These are phyloP conservation scores for Ormosia semicastrata DNA, from an alignment of 306 rosid species.

Conservation along the genomic window DNA sequence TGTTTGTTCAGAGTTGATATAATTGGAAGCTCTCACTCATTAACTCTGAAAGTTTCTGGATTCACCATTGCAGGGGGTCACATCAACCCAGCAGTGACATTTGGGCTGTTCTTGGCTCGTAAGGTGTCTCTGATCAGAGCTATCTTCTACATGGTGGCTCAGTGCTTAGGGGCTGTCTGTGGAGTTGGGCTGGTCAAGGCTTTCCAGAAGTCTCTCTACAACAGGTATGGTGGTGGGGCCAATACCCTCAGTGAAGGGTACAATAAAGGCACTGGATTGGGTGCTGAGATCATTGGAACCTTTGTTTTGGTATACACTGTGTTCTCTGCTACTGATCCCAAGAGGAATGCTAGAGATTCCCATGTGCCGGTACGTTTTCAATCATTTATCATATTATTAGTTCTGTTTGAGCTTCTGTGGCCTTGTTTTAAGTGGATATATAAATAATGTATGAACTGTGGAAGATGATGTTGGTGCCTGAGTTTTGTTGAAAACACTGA, in stretches of 20 bases:
- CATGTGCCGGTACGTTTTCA: slow-evolving; percentile 72
- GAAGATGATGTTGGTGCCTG: neutral
- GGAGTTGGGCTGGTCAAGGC: slow-evolving; percentile 92
- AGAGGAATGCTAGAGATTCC: slow-evolving; percentile 88
- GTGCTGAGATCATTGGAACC: slow-evolving; percentile 88
- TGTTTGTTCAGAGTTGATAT: neutral
- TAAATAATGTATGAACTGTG: neutral
- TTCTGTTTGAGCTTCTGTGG: neutral
- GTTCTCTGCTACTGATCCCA: slow-evolving; percentile 95
- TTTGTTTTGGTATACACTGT: slow-evolving; percentile 89
- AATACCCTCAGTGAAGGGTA: slow-evolving; percentile 53
- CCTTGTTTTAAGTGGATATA: neutral
- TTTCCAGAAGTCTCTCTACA: slow-evolving; percentile 55
- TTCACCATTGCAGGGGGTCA: slow-evolving; percentile 70
- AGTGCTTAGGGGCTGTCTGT: slow-evolving; percentile 83
- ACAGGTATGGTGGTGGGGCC: slow-evolving; percentile 72
- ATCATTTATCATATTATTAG: neutral
- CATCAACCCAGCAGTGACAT: slow-evolving; percentile 95
- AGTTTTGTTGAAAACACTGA: neutral
- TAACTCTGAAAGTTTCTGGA: neutral
- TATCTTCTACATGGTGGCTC: slow-evolving; percentile 82
- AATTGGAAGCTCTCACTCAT: neutral
- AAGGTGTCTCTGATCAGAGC: slow-evolving; percentile 86
- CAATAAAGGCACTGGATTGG: slow-evolving; percentile 63
- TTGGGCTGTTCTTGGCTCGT: slow-evolving; percentile 91